Base-by-base conservation (phyloP, 2,329 filamentous ascomycete species). In the Alternaria sp. region DNA sequence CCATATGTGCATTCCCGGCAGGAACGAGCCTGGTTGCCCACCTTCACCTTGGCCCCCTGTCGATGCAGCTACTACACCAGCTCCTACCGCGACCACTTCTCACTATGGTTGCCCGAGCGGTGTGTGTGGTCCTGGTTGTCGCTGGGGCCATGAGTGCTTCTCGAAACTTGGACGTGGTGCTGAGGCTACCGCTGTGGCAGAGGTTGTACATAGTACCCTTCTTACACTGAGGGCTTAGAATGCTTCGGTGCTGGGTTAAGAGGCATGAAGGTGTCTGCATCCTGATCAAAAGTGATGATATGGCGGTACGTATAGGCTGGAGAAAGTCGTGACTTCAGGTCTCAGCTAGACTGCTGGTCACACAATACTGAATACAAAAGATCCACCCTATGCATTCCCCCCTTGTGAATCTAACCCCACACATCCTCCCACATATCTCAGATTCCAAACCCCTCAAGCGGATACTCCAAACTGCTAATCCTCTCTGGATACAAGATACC, bases 401-500 rank as follows among this genome's bases (percentile, higher is more conserved):
- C 25, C 5, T 8, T 5, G 20, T 25, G 3, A 12, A 43, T 6
- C 6, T 7, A 6, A 12, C 40, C 14, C 2, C 14, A 25, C 40
- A 25, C 3, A 16, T 20, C 40, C 12, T 11, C 3, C 8, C 20
- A 43, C 40, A 25, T 30, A 30, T 30, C 28, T 30, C 4, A 30
- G 28, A 30, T 30, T 1, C 68, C 66, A 36, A 69, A 74, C 7
- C 71, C 61, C 18, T 70, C 64, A 3, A 67, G 48, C 7, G 74
- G 74, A 50, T 68, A 76, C 46, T 76, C 66, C 10, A 67, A 68
- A 32, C 73, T 87, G 83, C 91, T 89, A 74, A 92, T 91, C 76
- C 85, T 84, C 64, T 88, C 84, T 2, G 89, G 88, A 79, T 90
- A 91, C 56, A 73, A 82, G 74, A 92, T 78, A 3, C 84, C 86